Percentiles rank a stretch among this genome's conserved stretches.
Evolutionary conservation across 129 eudicot species (phyloP).

Genomic region (Flaveria brownii): DNA sequence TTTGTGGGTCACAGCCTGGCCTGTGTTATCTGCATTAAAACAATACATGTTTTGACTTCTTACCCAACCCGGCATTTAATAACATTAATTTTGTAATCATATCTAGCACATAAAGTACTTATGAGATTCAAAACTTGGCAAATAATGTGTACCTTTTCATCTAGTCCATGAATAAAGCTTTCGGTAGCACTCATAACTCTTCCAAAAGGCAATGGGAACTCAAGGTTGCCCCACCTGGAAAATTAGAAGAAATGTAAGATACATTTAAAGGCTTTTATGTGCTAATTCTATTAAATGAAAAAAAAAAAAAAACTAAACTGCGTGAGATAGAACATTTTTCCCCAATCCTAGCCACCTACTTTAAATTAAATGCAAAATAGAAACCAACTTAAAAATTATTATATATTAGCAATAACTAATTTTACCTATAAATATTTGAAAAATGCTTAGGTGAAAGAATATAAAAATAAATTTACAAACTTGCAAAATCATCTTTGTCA

Average conservation of each 20-base stretch:
- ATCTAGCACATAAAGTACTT: not conserved
- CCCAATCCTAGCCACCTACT: not conserved
- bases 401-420: not conserved
- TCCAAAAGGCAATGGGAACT: constrained; percentile 99
- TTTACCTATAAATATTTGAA: not conserved
- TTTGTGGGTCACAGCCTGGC: not conserved
- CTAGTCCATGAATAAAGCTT: constrained; percentile 92
- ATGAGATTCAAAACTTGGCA: not conserved
- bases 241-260: constrained; percentile 26
- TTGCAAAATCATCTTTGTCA: not conserved
- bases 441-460: not conserved
- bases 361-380: not conserved
- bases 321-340: not conserved
- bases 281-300: not conserved
- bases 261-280: not conserved
- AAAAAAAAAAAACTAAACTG: not conserved
- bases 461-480: not conserved
- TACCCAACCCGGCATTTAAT: not conserved
- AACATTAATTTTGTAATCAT: not conserved
- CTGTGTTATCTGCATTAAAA: not conserved
- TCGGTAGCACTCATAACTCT: constrained; percentile 97
- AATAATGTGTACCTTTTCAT: constrained; percentile 72
- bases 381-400: not conserved
- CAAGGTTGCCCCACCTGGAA: constrained; percentile 92
- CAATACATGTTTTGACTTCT: not conserved